These are phyloP conservation scores for Fusarium transvaalense DNA, from an alignment of 2,329 filamentous ascomycete genomes.

Conservation along the genomic window DNA sequence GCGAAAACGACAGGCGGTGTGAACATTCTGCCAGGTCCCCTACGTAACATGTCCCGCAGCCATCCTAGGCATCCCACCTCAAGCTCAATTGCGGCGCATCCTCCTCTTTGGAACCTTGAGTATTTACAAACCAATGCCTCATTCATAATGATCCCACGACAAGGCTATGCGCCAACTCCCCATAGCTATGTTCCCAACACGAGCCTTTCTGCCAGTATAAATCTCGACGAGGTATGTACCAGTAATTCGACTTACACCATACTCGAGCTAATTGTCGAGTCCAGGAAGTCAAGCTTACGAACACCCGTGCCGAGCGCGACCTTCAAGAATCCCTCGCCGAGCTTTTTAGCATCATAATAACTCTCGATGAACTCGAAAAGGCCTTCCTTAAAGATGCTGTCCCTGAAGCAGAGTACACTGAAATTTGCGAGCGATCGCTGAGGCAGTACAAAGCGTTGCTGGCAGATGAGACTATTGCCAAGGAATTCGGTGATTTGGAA, in stretches of 20 bases:
- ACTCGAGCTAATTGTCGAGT: slow-evolving; percentile 33
- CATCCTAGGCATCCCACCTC: slow-evolving; percentile 41
- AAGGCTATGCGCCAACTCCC: slow-evolving; percentile 89
- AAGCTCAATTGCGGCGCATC: slow-evolving; percentile 22
- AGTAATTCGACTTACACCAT: background rate
- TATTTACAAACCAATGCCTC: slow-evolving; percentile 46
- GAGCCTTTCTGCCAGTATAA: slow-evolving; percentile 87
- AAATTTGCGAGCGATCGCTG: slow-evolving; percentile 91
- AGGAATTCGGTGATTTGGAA: slow-evolving; percentile 87
- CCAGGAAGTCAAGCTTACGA: slow-evolving; percentile 94
- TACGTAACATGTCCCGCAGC: slow-evolving; percentile 46
- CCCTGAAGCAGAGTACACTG: slow-evolving; percentile 91
- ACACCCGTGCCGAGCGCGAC: slow-evolving; percentile 88
- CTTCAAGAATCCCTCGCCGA: slow-evolving; percentile 96
- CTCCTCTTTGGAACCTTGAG: background rate
- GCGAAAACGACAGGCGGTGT: slow-evolving; percentile 50
- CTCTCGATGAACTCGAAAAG: slow-evolving; percentile 93
- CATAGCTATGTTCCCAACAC: slow-evolving; percentile 92
- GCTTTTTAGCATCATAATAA: slow-evolving; percentile 97
- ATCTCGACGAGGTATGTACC: slow-evolving; percentile 82
- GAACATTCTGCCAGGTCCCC: slow-evolving; percentile 51
- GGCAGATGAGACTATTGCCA: slow-evolving; percentile 89
- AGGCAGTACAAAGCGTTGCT: slow-evolving; percentile 98
- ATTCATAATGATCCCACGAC: slow-evolving; percentile 65
- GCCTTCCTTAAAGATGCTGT: slow-evolving; percentile 97